Conservation (phyloP, 2,329 filamentous ascomycete species). For the Fonsecaea pedrosoi region DNA sequence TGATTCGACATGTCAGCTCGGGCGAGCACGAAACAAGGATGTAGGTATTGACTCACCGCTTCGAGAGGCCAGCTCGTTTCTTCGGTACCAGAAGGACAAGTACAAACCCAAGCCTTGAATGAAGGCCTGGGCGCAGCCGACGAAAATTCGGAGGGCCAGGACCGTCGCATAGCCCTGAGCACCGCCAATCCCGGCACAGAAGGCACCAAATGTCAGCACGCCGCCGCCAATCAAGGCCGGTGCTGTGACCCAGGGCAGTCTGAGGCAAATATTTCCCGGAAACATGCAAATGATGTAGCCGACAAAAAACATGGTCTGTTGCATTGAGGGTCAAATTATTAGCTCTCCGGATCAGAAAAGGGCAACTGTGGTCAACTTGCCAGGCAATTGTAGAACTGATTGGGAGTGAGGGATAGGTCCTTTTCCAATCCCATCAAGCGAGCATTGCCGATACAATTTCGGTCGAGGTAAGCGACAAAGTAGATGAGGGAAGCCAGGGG, state of each 20-base stretch:
- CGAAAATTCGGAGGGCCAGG: conserved; percentile 8
- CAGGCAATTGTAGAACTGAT: conserved; percentile 14
- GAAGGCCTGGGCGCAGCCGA: conserved; percentile 19
- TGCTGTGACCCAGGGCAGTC: not conserved
- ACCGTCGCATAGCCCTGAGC: conserved; percentile 15
- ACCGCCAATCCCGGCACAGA: conserved; percentile 11
- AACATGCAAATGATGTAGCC: conserved; percentile 19
- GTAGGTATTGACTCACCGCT: conserved; percentile 3
- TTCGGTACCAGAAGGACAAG: conserved; percentile 15
- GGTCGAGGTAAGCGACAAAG: conserved; percentile 17
- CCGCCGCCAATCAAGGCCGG: conserved; percentile 14
- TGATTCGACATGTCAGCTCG: not conserved
- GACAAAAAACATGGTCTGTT: conserved; percentile 11
- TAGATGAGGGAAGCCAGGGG: conserved; percentile 11
- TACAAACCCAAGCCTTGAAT: conserved; percentile 16
- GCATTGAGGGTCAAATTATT: not conserved
- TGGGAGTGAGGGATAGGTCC: conserved; percentile 6
- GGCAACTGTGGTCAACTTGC: not conserved
- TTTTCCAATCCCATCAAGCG: conserved; percentile 13
- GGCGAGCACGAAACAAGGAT: no score
- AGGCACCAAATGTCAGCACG: conserved; percentile 9
- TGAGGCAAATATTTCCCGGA: conserved; percentile 7
- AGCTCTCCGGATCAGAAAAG: not conserved
- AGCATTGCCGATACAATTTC: conserved; percentile 16
- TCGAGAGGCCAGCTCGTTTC: conserved; percentile 17